phyloP scores from a whole-genome alignment of 2,329 filamentous ascomycete genomes.

The Nannizzia gypsea region DNA sequence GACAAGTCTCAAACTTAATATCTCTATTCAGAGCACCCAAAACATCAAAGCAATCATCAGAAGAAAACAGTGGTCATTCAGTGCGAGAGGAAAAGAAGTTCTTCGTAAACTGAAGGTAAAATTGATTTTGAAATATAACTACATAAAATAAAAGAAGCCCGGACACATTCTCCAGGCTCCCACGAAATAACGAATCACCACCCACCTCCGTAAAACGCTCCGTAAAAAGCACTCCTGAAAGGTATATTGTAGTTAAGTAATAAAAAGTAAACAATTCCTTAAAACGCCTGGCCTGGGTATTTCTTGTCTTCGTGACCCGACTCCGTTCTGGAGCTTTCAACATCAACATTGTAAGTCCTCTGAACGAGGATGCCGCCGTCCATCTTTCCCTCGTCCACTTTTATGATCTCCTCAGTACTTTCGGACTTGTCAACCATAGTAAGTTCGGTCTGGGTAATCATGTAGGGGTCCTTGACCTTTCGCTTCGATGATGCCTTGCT shows the following conservation, averaged over 20 bases:
- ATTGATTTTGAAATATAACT: background rate
- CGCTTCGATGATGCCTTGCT: background rate
- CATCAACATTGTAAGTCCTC: background rate
- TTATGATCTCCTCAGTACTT: background rate
- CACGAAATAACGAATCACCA: background rate
- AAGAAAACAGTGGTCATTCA: background rate
- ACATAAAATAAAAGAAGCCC: background rate
- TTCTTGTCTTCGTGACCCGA: background rate
- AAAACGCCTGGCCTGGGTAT: background rate
- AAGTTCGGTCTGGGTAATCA: background rate
- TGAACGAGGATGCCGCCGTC: background rate
- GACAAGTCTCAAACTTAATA: background rate
- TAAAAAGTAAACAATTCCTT: background rate
- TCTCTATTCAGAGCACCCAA: too few species aligned
- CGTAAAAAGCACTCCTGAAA: background rate
- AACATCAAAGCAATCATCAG: too few species aligned
- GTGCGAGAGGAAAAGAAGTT: background rate
- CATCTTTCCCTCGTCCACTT: background rate
- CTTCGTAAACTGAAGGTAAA: too few species aligned
- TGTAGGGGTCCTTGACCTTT: background rate
- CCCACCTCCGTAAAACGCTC: background rate
- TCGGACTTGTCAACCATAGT: background rate
- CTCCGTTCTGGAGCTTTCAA: background rate
- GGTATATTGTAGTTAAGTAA: background rate
- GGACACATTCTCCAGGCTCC: background rate